Evolutionary conservation across 2,329 filamentous ascomycete species (phyloP).

Genomic region (Apiospora marii): DNA sequence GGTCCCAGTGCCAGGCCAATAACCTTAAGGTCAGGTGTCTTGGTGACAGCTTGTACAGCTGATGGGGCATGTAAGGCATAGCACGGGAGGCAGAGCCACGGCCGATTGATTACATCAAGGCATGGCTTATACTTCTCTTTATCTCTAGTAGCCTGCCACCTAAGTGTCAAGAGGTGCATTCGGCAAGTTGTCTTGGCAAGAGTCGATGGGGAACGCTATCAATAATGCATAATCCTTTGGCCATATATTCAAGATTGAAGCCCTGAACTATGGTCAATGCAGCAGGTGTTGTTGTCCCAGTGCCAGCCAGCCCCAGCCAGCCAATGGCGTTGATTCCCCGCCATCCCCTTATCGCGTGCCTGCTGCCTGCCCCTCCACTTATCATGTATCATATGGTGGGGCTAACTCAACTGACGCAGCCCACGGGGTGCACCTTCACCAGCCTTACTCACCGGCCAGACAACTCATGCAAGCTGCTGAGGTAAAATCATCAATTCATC

Average conservation of each 20-base stretch:
- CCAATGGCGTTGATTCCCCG: background rate
- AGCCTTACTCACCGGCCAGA: slow-evolving; percentile 11
- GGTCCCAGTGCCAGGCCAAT: background rate
- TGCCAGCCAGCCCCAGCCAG: background rate
- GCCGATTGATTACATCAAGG: background rate
- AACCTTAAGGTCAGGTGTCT: background rate
- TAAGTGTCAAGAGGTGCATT: background rate
- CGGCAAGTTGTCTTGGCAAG: background rate
- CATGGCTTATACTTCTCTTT: background rate
- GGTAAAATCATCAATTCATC: background rate
- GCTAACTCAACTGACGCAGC: slow-evolving; percentile 14
- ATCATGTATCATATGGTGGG: slow-evolving; percentile 18
- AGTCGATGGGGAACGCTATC: background rate
- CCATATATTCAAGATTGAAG: background rate
- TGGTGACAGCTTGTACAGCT: background rate
- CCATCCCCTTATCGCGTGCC: background rate
- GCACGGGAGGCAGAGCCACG: background rate
- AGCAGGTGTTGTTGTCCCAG: no score
- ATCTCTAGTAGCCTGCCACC: no score
- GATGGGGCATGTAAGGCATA: background rate
- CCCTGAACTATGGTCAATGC: background rate
- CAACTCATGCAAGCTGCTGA: background rate
- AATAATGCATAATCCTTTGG: background rate
- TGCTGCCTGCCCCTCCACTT: slow-evolving; percentile 19
- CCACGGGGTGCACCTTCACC: slow-evolving; percentile 10